These are phyloP conservation scores for Giardia duodenalis DNA, from an alignment of 208 protist species.

Conservation along the genomic window DNA sequence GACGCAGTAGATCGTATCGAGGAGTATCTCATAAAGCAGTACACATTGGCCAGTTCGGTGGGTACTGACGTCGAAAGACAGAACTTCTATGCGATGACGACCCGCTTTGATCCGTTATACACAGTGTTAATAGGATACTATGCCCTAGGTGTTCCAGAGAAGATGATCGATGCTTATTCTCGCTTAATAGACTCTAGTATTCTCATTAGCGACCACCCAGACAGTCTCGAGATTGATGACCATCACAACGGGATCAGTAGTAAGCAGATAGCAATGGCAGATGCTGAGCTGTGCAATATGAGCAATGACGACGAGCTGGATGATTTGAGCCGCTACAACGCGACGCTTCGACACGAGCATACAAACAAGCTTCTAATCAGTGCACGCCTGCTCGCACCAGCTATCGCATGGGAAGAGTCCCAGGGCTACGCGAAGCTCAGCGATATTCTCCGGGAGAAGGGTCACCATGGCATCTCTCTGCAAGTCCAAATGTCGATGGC, in stretches of 20 bases:
- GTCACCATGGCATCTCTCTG: neutral
- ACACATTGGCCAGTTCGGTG: neutral
- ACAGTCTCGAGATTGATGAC: neutral
- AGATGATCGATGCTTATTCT: constrained; percentile 19
- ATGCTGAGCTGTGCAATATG: neutral
- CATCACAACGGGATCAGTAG: neutral
- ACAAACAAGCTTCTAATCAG: neutral
- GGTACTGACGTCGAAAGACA: neutral
- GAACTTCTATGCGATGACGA: constrained; percentile 12
- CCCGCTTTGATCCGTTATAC: constrained; percentile 11
- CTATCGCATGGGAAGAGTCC: neutral
- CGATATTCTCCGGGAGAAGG: constrained; percentile 1
- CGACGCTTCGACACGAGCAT: constrained; percentile 2
- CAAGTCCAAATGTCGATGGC: constrained; percentile 21
- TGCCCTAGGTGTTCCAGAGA: neutral
- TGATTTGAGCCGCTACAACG: constrained; percentile 4
- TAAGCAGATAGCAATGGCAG: neutral
- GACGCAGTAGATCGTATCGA: constrained; percentile 9
- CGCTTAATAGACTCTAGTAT: constrained; percentile 12
- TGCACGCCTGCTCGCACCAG: neutral
- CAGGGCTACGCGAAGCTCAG: neutral
- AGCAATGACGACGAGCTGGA: constrained; percentile 13
- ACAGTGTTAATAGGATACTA: constrained; percentile 23
- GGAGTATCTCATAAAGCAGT: neutral
- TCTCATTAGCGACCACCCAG: constrained; percentile 23